Evolutionary conservation across 306 rosid genomes (phyloP).

Genomic region (Lotus japonicus): DNA sequence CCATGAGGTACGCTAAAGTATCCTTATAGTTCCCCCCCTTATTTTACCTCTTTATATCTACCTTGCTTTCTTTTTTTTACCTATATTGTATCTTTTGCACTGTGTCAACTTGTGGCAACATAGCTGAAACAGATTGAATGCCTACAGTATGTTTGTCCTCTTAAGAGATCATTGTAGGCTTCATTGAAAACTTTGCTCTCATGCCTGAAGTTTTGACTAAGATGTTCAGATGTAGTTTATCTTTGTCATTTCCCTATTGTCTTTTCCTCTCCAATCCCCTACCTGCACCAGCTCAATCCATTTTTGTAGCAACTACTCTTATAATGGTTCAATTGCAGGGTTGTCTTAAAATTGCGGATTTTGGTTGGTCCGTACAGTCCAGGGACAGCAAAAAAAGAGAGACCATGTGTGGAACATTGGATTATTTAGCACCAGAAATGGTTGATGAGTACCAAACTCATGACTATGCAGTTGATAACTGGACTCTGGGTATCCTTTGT

Average conservation of each 20-base stretch:
- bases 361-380: slow-evolving; percentile 94
- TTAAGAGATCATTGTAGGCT: no score
- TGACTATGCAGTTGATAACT: slow-evolving; percentile 80
- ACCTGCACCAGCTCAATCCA: no score
- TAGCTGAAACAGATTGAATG: no score
- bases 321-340: slow-evolving; percentile 37
- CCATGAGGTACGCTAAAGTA: slow-evolving; percentile 55
- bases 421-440: slow-evolving; percentile 91
- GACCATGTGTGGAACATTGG: slow-evolving; percentile 95
- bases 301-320: background rate
- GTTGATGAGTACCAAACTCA: slow-evolving; percentile 83
- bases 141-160: no score
- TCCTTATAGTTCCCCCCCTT: no score
- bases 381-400: slow-evolving; percentile 62
- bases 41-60: background rate
- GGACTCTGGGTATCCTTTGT: slow-evolving; percentile 87
- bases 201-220: no score
- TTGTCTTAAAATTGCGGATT: slow-evolving; percentile 83
- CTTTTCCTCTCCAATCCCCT: no score
- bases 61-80: background rate
- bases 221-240: no score
- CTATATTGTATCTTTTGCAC: background rate
- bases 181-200: no score
- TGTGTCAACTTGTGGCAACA: no score
- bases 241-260: no score